These are phyloP conservation scores for Galerina marginata DNA, from an alignment of 768 basidiomycete genomes.

Conservation along the genomic window DNA sequence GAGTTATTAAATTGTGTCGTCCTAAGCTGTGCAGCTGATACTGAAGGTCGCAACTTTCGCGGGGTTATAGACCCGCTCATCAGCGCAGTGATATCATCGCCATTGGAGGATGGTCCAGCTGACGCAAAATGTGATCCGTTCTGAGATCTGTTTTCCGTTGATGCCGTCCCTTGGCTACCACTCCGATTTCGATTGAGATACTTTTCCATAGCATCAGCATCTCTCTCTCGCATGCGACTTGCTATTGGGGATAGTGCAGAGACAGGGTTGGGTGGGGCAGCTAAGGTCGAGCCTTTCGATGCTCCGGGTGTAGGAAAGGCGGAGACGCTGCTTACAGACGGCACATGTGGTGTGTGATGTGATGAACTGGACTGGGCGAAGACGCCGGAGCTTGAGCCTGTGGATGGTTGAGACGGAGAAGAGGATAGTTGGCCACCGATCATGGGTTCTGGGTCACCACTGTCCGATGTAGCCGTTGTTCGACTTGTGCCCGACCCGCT, in stretches of 20 bases:
- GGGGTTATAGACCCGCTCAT: conserved; percentile 60
- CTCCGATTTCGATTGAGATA: conserved; percentile 84
- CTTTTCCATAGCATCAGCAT: conserved; percentile 88
- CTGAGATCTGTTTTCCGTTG: conserved; percentile 73
- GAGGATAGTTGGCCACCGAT: conserved; percentile 63
- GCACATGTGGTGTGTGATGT: conserved; percentile 34
- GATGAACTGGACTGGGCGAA: conserved; percentile 35
- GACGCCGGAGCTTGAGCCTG: conserved; percentile 47
- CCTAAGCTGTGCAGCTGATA: conserved; percentile 79
- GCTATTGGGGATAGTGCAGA: conserved; percentile 78
- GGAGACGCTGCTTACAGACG: conserved; percentile 36
- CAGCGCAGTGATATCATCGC: conserved; percentile 58
- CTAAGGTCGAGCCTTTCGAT: conserved; percentile 40
- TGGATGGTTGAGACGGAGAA: conserved; percentile 62
- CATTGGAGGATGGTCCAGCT: conserved; percentile 55
- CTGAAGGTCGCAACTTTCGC: conserved; percentile 70
- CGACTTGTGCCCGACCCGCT: conserved; percentile 84
- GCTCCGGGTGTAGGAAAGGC: conserved; percentile 36
- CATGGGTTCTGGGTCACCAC: conserved; percentile 62
- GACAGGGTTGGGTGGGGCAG: conserved; percentile 40
- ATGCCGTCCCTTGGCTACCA: conserved; percentile 75
- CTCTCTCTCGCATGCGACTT: conserved; percentile 79
- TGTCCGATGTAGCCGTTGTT: conserved; percentile 77
- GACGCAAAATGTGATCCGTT: conserved; percentile 56
- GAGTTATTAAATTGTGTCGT: conserved; percentile 46